Evolutionary conservation across 768 basidiomycete genomes (phyloP).

Genomic region (Clitopilus hobsonii): DNA sequence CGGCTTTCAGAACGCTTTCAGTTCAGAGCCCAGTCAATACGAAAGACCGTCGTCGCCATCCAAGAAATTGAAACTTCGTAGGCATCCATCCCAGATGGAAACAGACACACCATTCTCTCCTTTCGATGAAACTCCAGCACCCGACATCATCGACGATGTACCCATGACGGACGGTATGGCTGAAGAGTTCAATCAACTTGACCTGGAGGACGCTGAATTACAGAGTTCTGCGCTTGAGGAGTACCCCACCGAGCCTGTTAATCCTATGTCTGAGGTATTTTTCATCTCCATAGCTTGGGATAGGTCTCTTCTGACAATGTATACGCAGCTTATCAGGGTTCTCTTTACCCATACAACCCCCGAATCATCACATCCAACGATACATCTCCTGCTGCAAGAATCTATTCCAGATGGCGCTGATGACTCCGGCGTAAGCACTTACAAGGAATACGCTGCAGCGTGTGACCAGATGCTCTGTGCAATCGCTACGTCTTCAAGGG

Average conservation of each 20-base stretch:
- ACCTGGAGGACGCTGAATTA: not conserved
- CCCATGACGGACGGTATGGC: constrained; percentile 24
- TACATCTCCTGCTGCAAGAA: constrained; percentile 48
- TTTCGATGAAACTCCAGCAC: constrained; percentile 11
- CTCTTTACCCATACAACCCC: constrained; percentile 53
- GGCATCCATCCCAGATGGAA: constrained; percentile 7
- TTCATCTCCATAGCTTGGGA: not conserved
- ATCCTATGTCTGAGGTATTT: constrained; percentile 53
- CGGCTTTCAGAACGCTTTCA: constrained; percentile 55
- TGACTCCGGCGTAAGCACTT: constrained; percentile 1
- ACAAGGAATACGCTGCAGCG: constrained; percentile 33
- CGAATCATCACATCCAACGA: constrained; percentile 33
- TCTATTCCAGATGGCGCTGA: constrained; percentile 9
- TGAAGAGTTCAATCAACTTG: constrained; percentile 3
- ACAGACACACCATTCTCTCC: constrained; percentile 12
- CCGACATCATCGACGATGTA: constrained; percentile 26
- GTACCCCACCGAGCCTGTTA: constrained; percentile 31
- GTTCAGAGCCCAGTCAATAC: constrained; percentile 21
- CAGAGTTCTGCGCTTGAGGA: not conserved
- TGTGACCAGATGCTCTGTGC: constrained; percentile 42
- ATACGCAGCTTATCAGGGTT: constrained; percentile 51
- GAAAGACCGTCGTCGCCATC: constrained; percentile 9
- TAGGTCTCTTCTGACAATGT: not conserved
- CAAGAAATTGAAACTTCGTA: constrained; percentile 11
- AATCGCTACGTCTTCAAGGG: constrained; percentile 31